Evolutionary conservation across 768 basidiomycete species (phyloP), one percentile per base, ranked within the genome.

Genomic region (Termitomyces sp.): DNA sequence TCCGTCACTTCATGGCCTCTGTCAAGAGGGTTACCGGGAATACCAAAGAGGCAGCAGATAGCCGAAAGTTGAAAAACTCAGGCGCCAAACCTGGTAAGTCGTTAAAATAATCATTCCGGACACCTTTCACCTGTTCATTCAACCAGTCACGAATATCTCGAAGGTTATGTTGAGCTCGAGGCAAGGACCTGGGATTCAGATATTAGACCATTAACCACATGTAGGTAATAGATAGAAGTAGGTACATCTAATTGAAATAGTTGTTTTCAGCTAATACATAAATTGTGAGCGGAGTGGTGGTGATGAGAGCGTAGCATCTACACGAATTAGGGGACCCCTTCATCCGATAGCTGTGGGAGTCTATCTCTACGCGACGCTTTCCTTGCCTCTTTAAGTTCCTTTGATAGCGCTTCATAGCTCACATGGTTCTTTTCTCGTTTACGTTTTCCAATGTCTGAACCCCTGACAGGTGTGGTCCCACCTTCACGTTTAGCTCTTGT

Each of bases 121-220:
- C 25, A 56, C 27, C 17, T 55, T 62, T 46, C 55, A 40, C 54
- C 55, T 55, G 40, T 55, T 42, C 16, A 23, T 28, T 58, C 32
- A 3, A 39, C n/a, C 61, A 91, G 89, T 84, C 51, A 91, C 86
- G 37, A 76, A 84, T 9, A 91, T 97, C 65, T 79, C 75, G n/a
- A 85, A 84, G 61, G 88, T 94, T 23, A 78, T 91, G 64, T 80
- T 97, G 40, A 95, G 91, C 69, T 89, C 93, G 25, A 82, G 81
- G 28, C 87, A 88, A 63, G 92, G 92, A 17, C 94, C 94, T n/a
- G 89, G 90, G 16, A 94, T 97, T 69, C 88, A 83, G 64, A 81
- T 97, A 70, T 81, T 83, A 54, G 94, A 94, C 76, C 76, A 81
- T 59, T 90, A 80, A 70, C 49, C 61, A 48, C 54, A 61, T 32